Percentiles rank a stretch among this genome's conserved stretches.
These are phyloP conservation scores for Kickxella alabastrina DNA, from an alignment of 192 early-diverging fungal genomes.

Conservation along the genomic window DNA sequence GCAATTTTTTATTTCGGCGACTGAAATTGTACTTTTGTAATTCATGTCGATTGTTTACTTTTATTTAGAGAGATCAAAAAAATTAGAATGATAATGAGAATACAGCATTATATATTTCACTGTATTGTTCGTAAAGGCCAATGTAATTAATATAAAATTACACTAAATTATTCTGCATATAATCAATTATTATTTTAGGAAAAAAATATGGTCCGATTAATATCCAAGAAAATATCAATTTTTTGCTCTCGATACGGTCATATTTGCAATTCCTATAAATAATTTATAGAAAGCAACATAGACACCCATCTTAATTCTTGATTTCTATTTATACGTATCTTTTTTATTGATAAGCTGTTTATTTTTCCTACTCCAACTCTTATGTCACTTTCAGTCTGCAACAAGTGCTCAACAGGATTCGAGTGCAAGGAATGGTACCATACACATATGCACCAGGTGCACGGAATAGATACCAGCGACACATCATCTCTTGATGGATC, in stretches of 20 bases:
- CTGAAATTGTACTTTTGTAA: too few relatives aligned
- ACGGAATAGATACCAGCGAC: constrained; percentile 12
- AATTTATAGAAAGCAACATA: too few relatives aligned
- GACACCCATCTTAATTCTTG: too few relatives aligned
- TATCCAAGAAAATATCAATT: too few relatives aligned
- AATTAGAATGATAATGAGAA: not conserved
- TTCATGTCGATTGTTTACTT: not conserved
- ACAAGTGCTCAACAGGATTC: constrained; percentile 33
- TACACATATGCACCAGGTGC: constrained; percentile 34
- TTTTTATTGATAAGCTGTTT: too few relatives aligned
- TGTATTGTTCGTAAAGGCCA: too few relatives aligned
- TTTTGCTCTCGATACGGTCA: too few relatives aligned
- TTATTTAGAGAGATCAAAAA: not conserved
- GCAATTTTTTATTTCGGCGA: too few relatives aligned
- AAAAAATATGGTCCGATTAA: too few relatives aligned
- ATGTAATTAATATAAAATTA: not conserved
- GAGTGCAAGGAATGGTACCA: constrained; percentile 48
- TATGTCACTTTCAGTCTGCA: constrained; percentile 36
- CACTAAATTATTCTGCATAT: not conserved
- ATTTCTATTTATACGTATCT: not conserved
- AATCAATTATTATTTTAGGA: not conserved
- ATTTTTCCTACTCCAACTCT: too few relatives aligned
- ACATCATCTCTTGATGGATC: not conserved
- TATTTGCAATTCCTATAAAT: too few relatives aligned
- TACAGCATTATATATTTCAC: not conserved